These are phyloP conservation scores for Fulvia fulva DNA, from an alignment of 2,329 filamentous ascomycete species.

Conservation along the genomic window DNA sequence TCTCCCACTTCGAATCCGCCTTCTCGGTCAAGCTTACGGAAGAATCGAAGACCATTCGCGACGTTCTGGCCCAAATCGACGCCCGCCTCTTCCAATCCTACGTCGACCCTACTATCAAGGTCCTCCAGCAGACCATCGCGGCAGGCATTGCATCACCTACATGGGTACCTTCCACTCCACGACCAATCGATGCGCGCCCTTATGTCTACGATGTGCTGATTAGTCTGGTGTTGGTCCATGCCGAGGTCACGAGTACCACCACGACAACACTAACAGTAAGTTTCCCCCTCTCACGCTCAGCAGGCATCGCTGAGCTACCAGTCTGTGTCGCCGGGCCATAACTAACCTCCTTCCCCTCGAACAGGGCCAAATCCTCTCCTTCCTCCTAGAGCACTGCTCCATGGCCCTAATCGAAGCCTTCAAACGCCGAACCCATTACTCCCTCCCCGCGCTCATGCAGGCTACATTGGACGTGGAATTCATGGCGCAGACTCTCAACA, in stretches of 20 bases:
- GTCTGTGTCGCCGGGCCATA: too few species aligned
- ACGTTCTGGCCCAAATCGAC: slow-evolving; percentile 88
- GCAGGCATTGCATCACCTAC: slow-evolving; percentile 65
- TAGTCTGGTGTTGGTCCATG: slow-evolving; percentile 83
- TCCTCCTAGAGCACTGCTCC: slow-evolving; percentile 79
- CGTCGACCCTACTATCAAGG: slow-evolving; percentile 69
- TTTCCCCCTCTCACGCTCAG: too few species aligned
- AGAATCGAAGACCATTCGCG: slow-evolving; percentile 84
- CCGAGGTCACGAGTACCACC: slow-evolving; percentile 43
- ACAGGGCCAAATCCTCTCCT: slow-evolving; percentile 76
- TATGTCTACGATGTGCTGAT: slow-evolving; percentile 90
- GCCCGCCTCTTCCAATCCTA: slow-evolving; percentile 88
- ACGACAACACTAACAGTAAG: slow-evolving; percentile 71
- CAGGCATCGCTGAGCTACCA: too few species aligned
- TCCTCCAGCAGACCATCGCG: slow-evolving; percentile 66
- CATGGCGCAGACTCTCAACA: slow-evolving; percentile 83
- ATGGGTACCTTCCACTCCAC: slow-evolving; percentile 53
- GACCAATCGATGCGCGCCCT: slow-evolving; percentile 70
- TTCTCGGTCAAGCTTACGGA: slow-evolving; percentile 94
- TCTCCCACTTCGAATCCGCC: slow-evolving; percentile 85
- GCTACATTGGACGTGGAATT: slow-evolving; percentile 97
- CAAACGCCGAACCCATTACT: slow-evolving; percentile 59
- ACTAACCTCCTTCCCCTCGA: too few species aligned
- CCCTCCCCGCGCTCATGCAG: slow-evolving; percentile 83
- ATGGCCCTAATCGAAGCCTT: slow-evolving; percentile 79